Evolutionary conservation across 306 rosid genomes (phyloP).

Genomic region (Cucumis cinereus): DNA sequence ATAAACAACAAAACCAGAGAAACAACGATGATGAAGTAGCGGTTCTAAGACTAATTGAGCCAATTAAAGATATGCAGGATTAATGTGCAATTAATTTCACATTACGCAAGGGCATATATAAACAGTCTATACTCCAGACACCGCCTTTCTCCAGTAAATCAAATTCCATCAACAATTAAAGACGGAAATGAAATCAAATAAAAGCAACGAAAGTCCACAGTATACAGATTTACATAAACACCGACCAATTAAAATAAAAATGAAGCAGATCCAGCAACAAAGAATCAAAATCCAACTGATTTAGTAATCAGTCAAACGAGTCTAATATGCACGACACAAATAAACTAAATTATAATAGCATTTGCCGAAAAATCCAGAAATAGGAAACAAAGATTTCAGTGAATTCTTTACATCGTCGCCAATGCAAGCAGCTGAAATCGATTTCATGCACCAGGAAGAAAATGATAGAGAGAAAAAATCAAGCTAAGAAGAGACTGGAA

Average conservation of each 20-base stretch:
- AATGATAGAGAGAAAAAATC: constrained; percentile 9
- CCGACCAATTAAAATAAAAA: not conserved
- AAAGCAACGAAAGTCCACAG: constrained; percentile 1
- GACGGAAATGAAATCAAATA: constrained; percentile 4
- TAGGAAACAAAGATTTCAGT: constrained; percentile 1
- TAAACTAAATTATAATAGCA: not conserved
- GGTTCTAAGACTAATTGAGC: not conserved
- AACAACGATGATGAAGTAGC: not conserved
- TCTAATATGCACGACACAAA: not conserved
- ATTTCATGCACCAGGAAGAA: not conserved
- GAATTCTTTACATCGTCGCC: constrained; percentile 12
- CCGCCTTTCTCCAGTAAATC: not conserved
- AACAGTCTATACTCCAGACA: not conserved
- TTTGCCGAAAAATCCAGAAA: not conserved
- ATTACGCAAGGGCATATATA: not conserved
- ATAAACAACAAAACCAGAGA: not conserved
- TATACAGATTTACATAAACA: constrained; percentile 10
- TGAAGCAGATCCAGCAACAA: constrained; percentile 33
- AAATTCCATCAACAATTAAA: not conserved
- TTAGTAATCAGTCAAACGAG: constrained; percentile 26
- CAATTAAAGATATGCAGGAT: not conserved
- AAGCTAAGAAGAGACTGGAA: constrained; percentile 44
- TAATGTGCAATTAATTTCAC: not conserved
- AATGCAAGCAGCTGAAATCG: constrained; percentile 10
- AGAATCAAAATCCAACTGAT: constrained; percentile 13